These are phyloP conservation scores for Fennellomyces sp. DNA, from an alignment of 371 early-diverging fungal species.

Conservation along the genomic window DNA sequence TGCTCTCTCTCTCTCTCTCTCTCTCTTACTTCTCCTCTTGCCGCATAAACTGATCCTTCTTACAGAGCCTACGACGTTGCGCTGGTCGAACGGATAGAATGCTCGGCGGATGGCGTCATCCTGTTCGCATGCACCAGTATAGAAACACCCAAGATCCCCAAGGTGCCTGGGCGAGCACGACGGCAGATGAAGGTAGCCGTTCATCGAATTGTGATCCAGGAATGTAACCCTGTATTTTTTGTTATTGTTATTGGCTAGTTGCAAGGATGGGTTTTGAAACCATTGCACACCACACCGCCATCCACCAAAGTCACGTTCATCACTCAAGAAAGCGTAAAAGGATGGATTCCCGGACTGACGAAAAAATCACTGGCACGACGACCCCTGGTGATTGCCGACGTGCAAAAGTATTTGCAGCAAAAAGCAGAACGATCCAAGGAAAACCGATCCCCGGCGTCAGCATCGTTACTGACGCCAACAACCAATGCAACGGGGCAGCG, in stretches of 20 bases:
- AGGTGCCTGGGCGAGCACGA: constrained; percentile 56
- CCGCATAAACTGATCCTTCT: no score
- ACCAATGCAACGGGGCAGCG: constrained; percentile 1
- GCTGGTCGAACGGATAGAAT: constrained; percentile 66
- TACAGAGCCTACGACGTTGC: constrained; percentile 62
- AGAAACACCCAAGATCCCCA: constrained; percentile 63
- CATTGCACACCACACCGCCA: constrained; percentile 53
- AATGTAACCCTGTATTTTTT: no score
- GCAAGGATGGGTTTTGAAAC: constrained; percentile 69
- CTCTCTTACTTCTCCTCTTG: neutral
- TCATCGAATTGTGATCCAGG: neutral
- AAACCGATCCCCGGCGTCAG: neutral
- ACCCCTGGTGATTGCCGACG: constrained; percentile 62
- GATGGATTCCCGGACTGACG: constrained; percentile 68
- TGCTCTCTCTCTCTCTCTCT: neutral
- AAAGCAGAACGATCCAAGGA: constrained; percentile 50
- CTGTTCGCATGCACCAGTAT: constrained; percentile 67
- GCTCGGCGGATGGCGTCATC: constrained; percentile 62
- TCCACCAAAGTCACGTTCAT: constrained; percentile 66
- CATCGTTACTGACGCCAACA: neutral
- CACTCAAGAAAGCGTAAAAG: constrained; percentile 48
- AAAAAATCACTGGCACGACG: constrained; percentile 66
- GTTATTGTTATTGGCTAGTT: constrained; percentile 13
- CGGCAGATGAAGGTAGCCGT: constrained; percentile 53
- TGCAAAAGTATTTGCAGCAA: constrained; percentile 63